Evolutionary conservation across 2,329 filamentous ascomycete genomes (phyloP), one percentile per base, ranked within the genome.

Genomic region (Diaporthe nobilis): DNA sequence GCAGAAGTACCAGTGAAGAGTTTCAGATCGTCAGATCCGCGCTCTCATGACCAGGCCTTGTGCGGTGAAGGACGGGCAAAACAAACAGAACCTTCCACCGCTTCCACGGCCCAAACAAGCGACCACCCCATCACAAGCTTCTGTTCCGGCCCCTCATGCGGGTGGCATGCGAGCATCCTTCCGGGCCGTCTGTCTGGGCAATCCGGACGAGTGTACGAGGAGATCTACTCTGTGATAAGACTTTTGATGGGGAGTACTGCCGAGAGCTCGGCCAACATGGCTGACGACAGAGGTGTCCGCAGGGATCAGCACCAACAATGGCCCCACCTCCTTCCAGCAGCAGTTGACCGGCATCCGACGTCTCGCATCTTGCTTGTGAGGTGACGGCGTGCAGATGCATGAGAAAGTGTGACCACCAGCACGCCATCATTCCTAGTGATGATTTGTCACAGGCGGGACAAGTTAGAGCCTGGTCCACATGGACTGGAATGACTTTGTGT

Each of bases 311-410:
- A n/a, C 9, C 44, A 47, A 25, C 63, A 51, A 51, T 51, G 31
- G 28, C 37, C 44, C 63, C 44, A 17, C 63, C 47, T 51, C 20
- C 28, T 20, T 49, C 17, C 44, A 22, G 28, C 42, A 37, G 61
- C 15, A 37, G 25, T 34, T 49, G 28, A 13, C 17, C 42, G n/a
- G 44, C 28, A 31, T 49, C 42, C 61, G 61, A 49, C 61, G 9
- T 34, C 44, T 51, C 13, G 61, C 44, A 49, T 67, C 28, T 51
- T 67, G 17, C 44, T 22, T 37, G 44, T 44, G 42, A 67, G 44
- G 5, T n/a, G 47, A 15, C 44, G 22, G 51, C 31, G 7, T 68
- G 63, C 63, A 68, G 63, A 68, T 37, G 63, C 63, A 68, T 13
- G 20, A 8, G 20, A 22, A n/a, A 17, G 20, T 49, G 61, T 67